Conservation (phyloP, 108 stramenopile genomes). For the Cyclostephanos tholiformis region DNA sequence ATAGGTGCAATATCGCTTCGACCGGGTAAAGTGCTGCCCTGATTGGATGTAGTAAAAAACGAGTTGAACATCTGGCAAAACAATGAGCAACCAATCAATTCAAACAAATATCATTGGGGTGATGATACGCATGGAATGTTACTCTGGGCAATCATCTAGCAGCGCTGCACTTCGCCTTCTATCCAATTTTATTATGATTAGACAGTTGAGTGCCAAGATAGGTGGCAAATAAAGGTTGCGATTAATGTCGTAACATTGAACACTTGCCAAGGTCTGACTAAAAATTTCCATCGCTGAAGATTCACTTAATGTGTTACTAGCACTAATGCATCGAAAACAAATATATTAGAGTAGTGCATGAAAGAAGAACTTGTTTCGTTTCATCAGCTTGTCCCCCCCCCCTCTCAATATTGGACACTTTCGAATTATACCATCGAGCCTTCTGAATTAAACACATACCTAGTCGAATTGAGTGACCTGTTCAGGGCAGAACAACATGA, state of each 20-base stretch:
- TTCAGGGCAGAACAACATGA: background rate
- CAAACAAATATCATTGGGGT: background rate
- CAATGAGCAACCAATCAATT: background rate
- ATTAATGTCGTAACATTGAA: background rate
- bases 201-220: background rate
- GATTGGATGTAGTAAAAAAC: background rate
- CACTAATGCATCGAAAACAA: no score
- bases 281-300: background rate
- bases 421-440: background rate
- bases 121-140: background rate
- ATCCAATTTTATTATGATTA: background rate
- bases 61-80: background rate
- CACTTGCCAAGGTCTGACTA: background rate
- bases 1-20: background rate
- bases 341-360: no score
- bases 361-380: background rate
- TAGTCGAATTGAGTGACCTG: background rate
- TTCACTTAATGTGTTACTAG: background rate
- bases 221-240: background rate
- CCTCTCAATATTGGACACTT: background rate
- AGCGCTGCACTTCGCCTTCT: background rate
- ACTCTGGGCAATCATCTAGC: background rate
- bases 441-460: conserved; percentile 4
- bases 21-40: no score
- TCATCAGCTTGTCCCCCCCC: background rate